phyloP scores from a whole-genome alignment of 768 basidiomycete genomes.

The Paxillus involutus region DNA sequence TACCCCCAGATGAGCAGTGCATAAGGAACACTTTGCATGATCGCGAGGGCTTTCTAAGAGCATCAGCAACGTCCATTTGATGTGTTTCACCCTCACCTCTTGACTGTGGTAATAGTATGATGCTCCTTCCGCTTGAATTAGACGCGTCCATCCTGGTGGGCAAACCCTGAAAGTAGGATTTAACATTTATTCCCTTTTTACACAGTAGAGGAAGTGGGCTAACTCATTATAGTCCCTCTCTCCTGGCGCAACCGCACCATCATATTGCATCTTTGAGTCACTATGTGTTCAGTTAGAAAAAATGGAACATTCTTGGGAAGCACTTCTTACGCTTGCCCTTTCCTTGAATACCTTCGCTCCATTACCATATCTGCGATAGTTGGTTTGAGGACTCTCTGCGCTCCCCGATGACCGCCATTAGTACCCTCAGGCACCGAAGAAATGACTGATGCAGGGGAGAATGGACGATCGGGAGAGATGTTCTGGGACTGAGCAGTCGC shows the following conservation, averaged over 20 bases:
- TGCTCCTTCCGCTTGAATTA: neutral
- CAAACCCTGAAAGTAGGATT: neutral
- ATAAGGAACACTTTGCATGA: slow-evolving; percentile 51
- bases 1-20: slow-evolving; percentile 54
- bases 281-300: neutral
- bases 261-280: neutral
- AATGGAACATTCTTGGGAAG: neutral
- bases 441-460: neutral
- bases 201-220: neutral
- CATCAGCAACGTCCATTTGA: neutral
- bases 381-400: neutral
- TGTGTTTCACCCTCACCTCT: neutral
- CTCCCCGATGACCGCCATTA: neutral
- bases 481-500: neutral
- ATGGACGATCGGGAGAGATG: neutral
- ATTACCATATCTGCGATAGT: neutral
- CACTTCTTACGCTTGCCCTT: neutral
- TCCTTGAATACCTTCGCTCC: neutral
- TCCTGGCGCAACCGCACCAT: neutral
- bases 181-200: no score
- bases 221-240: no score
- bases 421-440: no score
- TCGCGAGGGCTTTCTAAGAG: slow-evolving; percentile 42
- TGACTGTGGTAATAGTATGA: neutral
- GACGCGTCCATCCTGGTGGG: neutral